Evolutionary conservation across 1,139 yeast genomes (phyloP), one percentile per base, ranked within the genome.

Genomic region (Magnusiomyces sp.): DNA sequence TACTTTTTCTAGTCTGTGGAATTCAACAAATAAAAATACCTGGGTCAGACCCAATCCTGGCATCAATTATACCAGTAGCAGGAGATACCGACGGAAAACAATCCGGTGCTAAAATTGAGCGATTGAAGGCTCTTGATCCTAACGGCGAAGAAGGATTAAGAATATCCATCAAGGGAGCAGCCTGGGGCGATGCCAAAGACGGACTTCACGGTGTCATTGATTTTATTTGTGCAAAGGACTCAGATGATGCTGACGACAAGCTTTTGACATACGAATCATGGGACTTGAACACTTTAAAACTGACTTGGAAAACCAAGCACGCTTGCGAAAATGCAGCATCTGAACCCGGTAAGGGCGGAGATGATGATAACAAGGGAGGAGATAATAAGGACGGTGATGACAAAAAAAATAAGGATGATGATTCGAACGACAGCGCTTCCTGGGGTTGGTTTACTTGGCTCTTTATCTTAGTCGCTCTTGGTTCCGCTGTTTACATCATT

Each of bases 401-500:
- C 33, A 51, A 57, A 2, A 34, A 17, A 2, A 11, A 23, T 2
- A 41, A 20, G 11, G 6, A 20, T 3, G 19, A 16, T 7, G 19
- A 13, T 10, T 6, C 29, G 14, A 47, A 52, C 16, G 47, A 51
- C 43, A 48, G 40, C 49, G 50, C 48, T 27, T 45, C 58, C 43
- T 61, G 67, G 67, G 63, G 73, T 57, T 57, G 66, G 55, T 65
- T 69, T 51, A 60, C 65, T 47, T 57, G 74, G 72, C 47, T 75
- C 57, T 62, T 70, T 56, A 60, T 79, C 80, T 51, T 67, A 17
- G 36, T 81, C 58, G 80, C 86, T 11, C 68, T 89, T 43, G 78
- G 79, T 53, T 74, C 85, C 58, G 79, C 90, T 50, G 78, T 77
- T 49, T 88, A 86, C 63, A 78, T 88, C 39, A 75, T 84, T 51